Evolutionary conservation across 1,284 basidiomycete species (phyloP), one percentile per base, ranked within the genome.

Genomic region (Apiotrichum siamense): DNA sequence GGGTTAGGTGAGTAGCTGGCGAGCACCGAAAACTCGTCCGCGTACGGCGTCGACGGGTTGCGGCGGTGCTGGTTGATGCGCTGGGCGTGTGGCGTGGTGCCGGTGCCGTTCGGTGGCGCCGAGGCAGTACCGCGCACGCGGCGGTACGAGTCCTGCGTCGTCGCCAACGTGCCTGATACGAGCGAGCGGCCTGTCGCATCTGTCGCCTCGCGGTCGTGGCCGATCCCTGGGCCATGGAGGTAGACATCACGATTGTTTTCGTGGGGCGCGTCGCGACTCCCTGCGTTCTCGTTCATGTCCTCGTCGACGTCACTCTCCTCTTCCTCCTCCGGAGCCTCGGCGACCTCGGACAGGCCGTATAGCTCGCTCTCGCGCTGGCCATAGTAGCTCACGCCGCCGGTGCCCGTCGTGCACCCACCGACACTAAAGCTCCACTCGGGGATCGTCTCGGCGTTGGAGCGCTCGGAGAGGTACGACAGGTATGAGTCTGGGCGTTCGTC

Each of bases 1-100:
- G 64, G 65, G 49, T 64, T 59, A 21, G 64, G 64, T 5, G 62
- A 61, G 50, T 69, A 69, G 17, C 46, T 58, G 3, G 49, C 67
- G 9, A 69, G 20, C 41, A 69, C 61, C 4, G 33, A 37, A 20
- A 31, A 39, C 25, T 36, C 43, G 33, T 7, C 25, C 32, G 21
- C 24, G 43, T n/a, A 18, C 43, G 43, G 43, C 15, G 43, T 44
- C 21, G 43, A 44, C 7, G 43, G 23, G 13, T 29, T 25, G 18
- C 40, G 40, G 27, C 11, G 15, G 24, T 23, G 39, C n/a, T n/a
- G 11, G 20, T 3, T n/a, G 9, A 4, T 40, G 38, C 15, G 23
- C 26, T 1, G 18, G 26, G 10, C 20, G 11, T 44, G 26, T 36
- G 31, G 33, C 33, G 33, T 35, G 13, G 33, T 12, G 7, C 33